A percentile compares a stretch with the other conserved stretches of the same genome.
These are phyloP conservation scores for Triglochin maritima DNA, from an alignment of 106 monocot genomes.

Conservation along the genomic window DNA sequence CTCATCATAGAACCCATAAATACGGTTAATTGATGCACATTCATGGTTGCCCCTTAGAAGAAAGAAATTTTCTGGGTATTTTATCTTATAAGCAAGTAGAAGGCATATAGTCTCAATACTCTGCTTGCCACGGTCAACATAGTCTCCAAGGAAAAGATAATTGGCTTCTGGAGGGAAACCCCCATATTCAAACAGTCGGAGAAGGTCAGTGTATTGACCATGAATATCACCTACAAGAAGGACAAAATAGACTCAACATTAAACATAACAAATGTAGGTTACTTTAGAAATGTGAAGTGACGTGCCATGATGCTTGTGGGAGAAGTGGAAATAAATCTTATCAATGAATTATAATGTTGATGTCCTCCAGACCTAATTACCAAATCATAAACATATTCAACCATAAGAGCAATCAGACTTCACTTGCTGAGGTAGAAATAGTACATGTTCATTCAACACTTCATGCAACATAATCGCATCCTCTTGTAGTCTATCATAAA, in stretches of 20 bases:
- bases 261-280: no score
- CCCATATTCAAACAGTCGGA: constrained; percentile 18
- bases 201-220: constrained; percentile 19
- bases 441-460: no score
- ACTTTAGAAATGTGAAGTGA: no score
- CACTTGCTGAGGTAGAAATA: no score
- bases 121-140: constrained; percentile 25
- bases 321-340: no score
- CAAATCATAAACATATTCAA: no score
- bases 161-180: constrained; percentile 18
- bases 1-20: constrained; percentile 24
- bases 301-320: no score
- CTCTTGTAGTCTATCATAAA: no score
- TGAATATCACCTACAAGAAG: constrained; percentile 19
- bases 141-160: constrained; percentile 24
- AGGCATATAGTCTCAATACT: constrained; percentile 23
- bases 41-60: constrained; percentile 22
- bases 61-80: constrained; percentile 21
- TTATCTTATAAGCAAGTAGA: constrained; percentile 19
- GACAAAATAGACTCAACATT: not conserved
- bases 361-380: no score
- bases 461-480: no score
- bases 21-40: constrained; percentile 23
- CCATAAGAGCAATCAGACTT: no score
- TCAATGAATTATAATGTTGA: no score